Base-by-base conservation (phyloP, 2,329 filamentous ascomycete genomes). In the Fusarium oligoseptatum region DNA sequence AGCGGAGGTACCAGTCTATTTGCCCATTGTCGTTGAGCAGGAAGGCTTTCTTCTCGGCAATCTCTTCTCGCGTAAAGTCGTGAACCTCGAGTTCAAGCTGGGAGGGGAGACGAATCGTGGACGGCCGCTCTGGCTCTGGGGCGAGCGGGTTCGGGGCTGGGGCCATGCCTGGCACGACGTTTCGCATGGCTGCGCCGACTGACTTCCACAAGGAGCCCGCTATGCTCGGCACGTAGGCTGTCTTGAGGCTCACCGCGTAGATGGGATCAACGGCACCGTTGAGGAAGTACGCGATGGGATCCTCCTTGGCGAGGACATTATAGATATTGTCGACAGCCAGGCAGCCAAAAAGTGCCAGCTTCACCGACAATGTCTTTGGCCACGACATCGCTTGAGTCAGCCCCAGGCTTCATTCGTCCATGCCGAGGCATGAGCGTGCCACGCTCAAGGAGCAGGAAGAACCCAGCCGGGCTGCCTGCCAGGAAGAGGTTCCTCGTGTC, bases 1-100 rank as follows among this genome's bases (percentile, higher is more conserved):
- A 95, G 58, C 91, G 91, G 58, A 99, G 85, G 78, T 93, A 97
- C 83, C 91, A 99, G 81, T 99, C 97, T 45, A 99, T 92, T 83
- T 99, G 97, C 0, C 95, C 96, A 75, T 98, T 98, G 78, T 99
- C 97, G 77, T 99, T 99, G 5, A 99, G 89, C 9, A 98, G 82
- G 71, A 92, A 92, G 74, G 95, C 95, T 77, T 96, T 92, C 81
- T 93, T 95, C 85, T 98, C 97, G 0, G 95, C 96, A 63, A 97
- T 90, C 78, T 98, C 95, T 82, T 98, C 96, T 3, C 94, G 90
- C 0, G 93, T 93, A 81, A 99, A 99, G 81, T 99, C 94, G 80
- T 98, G 97, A 0, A 96, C 96, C 80, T 98, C 96, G 61, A 99
- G 88, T 82, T 99, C 97, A n/a, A 98, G 85, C 77, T 91, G 91